phyloP scores from a whole-genome alignment of 805 yeast species.

The Sugiyamaella qingdaonensis region DNA sequence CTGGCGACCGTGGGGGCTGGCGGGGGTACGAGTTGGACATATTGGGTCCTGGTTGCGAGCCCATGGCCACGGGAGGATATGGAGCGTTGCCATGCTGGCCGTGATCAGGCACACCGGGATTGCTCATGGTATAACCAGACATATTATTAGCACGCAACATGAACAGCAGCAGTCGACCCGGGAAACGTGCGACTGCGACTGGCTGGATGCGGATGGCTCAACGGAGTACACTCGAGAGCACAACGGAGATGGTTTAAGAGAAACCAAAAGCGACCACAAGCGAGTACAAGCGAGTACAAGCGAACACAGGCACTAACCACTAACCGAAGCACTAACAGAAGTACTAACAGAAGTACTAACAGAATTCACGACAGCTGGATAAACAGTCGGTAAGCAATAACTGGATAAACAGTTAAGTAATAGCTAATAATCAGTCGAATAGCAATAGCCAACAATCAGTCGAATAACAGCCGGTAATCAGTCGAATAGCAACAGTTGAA shows the following conservation, averaged over 20 bases:
- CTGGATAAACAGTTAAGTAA: too few species aligned
- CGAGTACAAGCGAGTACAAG: too few species aligned
- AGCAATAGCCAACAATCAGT: too few species aligned
- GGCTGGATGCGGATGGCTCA: background rate
- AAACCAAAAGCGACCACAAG: too few species aligned
- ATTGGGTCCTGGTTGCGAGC: background rate
- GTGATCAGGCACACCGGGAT: constrained; percentile 6
- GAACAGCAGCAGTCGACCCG: background rate
- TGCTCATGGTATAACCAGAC: constrained; percentile 10
- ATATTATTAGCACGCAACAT: background rate
- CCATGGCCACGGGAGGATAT: background rate
- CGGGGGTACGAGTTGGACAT: constrained; percentile 8
- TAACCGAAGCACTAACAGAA: too few species aligned
- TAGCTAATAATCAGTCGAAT: too few species aligned
- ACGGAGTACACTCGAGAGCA: background rate
- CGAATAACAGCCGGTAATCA: too few species aligned
- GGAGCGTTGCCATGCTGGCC: background rate
- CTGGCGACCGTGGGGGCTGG: constrained; percentile 13
- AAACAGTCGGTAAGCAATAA: too few species aligned
- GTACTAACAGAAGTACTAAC: too few species aligned
- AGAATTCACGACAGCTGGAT: too few species aligned
- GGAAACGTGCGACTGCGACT: background rate
- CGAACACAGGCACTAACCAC: too few species aligned
- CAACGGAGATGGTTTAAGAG: background rate
- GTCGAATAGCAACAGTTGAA: too few species aligned